These are phyloP conservation scores for Chaetomiaceae sp. DNA, from an alignment of 2,329 filamentous ascomycete species.

Conservation along the genomic window DNA sequence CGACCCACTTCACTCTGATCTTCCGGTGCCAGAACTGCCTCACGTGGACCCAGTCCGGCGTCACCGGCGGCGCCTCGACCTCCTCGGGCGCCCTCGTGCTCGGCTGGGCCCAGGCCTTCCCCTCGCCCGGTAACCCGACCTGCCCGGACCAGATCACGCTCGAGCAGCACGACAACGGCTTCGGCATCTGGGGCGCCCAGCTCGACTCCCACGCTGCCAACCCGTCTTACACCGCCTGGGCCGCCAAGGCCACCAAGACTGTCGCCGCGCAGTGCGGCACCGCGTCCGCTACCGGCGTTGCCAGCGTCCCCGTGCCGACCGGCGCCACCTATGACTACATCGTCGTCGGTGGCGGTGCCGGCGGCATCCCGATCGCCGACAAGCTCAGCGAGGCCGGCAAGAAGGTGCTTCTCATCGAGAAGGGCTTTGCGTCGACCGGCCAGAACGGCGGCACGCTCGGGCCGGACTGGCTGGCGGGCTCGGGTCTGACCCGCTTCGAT, in stretches of 20 bases:
- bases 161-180: conserved; percentile 30
- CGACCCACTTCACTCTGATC: conserved; percentile 49
- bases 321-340: conserved; percentile 54
- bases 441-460: conserved; percentile 53
- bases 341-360: conserved; percentile 53
- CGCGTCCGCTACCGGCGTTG: conserved; percentile 24
- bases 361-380: conserved; percentile 53
- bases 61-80: conserved; percentile 34
- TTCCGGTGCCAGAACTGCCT: conserved; percentile 53
- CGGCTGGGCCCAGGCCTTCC: conserved; percentile 45
- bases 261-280: conserved; percentile 24
- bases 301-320: conserved; percentile 30
- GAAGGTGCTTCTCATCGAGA: conserved; percentile 52
- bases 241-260: conserved; percentile 29
- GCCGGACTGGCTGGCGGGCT: conserved; percentile 51
- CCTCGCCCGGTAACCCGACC: conserved; percentile 31
- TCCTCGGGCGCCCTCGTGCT: conserved; percentile 31
- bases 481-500: conserved; percentile 57
- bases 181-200: conserved; percentile 27
- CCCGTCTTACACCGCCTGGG: conserved; percentile 28
- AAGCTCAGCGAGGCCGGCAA: conserved; percentile 55
- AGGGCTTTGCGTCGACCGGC: conserved; percentile 50
- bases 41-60: conserved; percentile 40
- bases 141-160: conserved; percentile 28
- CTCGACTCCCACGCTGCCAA: conserved; percentile 26